Percentiles rank a stretch among this genome's conserved stretches.
Conservation (phyloP, 306 rosid species). For the Pyrus betulifolia region DNA sequence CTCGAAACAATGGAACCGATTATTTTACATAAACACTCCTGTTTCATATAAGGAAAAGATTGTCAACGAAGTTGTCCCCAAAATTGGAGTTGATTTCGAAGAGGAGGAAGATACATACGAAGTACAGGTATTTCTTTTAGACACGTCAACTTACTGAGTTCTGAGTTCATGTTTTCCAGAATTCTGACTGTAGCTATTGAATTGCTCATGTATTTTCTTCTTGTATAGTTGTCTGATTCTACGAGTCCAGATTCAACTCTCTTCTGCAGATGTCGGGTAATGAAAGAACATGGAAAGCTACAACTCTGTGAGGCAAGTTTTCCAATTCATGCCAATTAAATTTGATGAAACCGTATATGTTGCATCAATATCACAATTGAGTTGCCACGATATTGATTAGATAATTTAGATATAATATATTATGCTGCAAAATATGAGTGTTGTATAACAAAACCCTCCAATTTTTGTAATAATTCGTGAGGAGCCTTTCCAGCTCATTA, state of each 20-base stretch:
- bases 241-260: slow-evolving; percentile 17
- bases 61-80: slow-evolving; percentile 2
- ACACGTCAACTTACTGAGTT: background rate
- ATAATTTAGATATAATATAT: background rate
- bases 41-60: slow-evolving; percentile 25
- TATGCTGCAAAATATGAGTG: background rate
- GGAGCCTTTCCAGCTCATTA: background rate
- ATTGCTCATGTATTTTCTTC: background rate
- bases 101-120: slow-evolving; percentile 35
- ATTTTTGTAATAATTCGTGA: background rate
- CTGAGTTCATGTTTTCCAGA: background rate
- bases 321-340: background rate
- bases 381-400: background rate
- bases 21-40: slow-evolving; percentile 28
- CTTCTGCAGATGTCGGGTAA: slow-evolving; percentile 30
- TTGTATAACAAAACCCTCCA: background rate
- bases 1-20: slow-evolving; percentile 8
- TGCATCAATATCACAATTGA: background rate
- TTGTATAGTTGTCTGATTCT: slow-evolving; percentile 26
- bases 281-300: slow-evolving; percentile 26
- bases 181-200: background rate
- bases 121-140: slow-evolving; percentile 26
- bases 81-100: slow-evolving; percentile 23
- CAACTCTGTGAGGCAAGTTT: slow-evolving; percentile 32
- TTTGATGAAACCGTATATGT: background rate